Conservation (phyloP, 2,329 filamentous ascomycete species). For the Pestalotiopsis sp. region DNA sequence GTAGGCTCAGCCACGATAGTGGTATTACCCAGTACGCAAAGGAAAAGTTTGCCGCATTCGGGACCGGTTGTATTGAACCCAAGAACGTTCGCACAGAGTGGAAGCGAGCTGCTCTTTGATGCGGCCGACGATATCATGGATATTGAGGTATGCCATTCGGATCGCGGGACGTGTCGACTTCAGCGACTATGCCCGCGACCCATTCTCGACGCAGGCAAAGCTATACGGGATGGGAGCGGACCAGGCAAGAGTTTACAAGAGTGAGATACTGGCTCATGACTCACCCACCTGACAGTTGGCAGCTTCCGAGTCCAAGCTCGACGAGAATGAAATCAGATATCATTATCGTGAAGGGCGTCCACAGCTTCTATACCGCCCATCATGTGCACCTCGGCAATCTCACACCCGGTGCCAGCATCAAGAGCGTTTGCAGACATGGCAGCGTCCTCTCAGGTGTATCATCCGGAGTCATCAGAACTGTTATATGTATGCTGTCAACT, state of each 20-base stretch:
- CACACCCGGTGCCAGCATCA: not conserved
- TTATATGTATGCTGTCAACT: not conserved
- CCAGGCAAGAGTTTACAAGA: not conserved
- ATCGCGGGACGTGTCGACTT: not conserved
- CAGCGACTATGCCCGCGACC: not conserved
- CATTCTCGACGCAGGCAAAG: not conserved
- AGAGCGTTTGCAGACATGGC: not conserved
- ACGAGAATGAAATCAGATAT: not conserved
- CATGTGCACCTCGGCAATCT: not conserved
- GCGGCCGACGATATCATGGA: not conserved
- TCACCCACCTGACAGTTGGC: not conserved
- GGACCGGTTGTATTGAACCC: slow-evolving; percentile 2
- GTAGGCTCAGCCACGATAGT: not conserved
- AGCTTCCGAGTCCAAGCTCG: not conserved
- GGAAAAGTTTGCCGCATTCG: not conserved
- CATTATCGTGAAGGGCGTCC: not conserved
- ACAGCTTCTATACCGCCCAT: slow-evolving; percentile 1
- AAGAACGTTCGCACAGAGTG: not conserved
- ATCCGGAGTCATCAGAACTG: not conserved
- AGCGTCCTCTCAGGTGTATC: not conserved
- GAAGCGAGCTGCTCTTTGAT: slow-evolving; percentile 4
- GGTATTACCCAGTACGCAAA: slow-evolving; percentile 1
- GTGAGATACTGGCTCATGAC: not conserved
- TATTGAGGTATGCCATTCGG: not conserved
- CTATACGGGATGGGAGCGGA: not conserved